Base-by-base conservation (phyloP, 2,329 filamentous ascomycete species). In the Lecanicillium sp. region DNA sequence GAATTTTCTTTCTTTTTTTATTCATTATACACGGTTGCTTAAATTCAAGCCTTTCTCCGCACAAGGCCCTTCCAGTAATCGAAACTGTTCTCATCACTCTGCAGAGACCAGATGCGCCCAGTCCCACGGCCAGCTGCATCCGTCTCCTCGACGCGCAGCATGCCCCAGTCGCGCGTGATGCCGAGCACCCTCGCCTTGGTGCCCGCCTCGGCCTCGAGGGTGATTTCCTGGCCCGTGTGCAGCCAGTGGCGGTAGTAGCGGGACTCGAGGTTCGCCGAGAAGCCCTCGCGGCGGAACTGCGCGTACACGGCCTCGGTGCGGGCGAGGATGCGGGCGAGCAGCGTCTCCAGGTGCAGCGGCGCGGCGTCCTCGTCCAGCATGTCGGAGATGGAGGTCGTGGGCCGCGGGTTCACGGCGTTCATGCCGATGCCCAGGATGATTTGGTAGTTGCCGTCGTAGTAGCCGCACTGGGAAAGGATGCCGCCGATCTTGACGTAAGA, bases 21-120 rank as follows among this genome's bases (percentile, higher is more conserved):
- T n/a, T n/a, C n/a, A n/a, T n/a, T n/a, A n/a, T n/a, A n/a, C n/a
- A n/a, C n/a, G n/a, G n/a, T n/a, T n/a, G n/a, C n/a, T n/a, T n/a
- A n/a, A n/a, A n/a, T n/a, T n/a, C n/a, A n/a, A n/a, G n/a, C n/a
- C n/a, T 95, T 97, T 59, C 84, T 79, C 71, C 81, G 88, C 17
- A 98, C 71, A 58, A 98, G 62, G 0, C 93, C 93, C 61, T 80
- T 87, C 70, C 95, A 95, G 65, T 95, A 98, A 67, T 98, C 93
- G 71, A 98, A 98, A 65, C 90, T 96, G 61, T 98, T 98, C 63
- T 90, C 89, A 65, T 98, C 93, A 64, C 90, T 96, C 72, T 96
- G 90, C 67, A 98, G 67, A 57, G 85, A 81, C 78, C 86, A 91
- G 42, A 85, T 72, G 66, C 78, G 86, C 0, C 91, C 90, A 0